Conservation (phyloP, 495 filamentous ascomycete genomes). For the Jackrogersella minutella region DNA sequence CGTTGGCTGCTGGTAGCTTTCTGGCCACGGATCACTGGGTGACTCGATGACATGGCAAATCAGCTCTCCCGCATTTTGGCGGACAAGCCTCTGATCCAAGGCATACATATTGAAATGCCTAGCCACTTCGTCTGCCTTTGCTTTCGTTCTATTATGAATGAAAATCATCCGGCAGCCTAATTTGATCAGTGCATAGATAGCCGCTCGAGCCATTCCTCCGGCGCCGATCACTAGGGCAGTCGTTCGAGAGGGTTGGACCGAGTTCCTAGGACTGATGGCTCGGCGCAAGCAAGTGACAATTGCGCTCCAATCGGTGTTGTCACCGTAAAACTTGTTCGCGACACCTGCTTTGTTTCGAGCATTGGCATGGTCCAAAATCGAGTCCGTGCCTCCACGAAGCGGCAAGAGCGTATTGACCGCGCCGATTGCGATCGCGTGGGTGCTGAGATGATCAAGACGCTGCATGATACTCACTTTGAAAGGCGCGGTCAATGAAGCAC, state of each 20-base stretch:
- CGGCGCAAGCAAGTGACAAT: slow-evolving; percentile 72
- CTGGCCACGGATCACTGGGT: slow-evolving; percentile 70
- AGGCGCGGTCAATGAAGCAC: slow-evolving; percentile 74
- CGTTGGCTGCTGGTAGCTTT: slow-evolving; percentile 69
- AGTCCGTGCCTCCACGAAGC: slow-evolving; percentile 65
- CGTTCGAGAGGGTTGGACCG: slow-evolving; percentile 70
- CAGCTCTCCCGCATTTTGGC: slow-evolving; percentile 55
- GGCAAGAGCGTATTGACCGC: slow-evolving; percentile 86
- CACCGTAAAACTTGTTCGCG: slow-evolving; percentile 75
- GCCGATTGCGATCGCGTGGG: slow-evolving; percentile 80
- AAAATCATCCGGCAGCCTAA: slow-evolving; percentile 83
- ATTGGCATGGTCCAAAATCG: slow-evolving; percentile 70
- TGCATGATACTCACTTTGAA: slow-evolving; percentile 78
- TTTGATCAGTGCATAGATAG: slow-evolving; percentile 80
- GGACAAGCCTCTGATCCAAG: slow-evolving; percentile 44
- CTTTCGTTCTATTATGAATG: slow-evolving; percentile 73
- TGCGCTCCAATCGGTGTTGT: slow-evolving; percentile 87
- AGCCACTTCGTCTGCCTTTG: slow-evolving; percentile 70
- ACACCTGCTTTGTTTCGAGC: slow-evolving; percentile 71
- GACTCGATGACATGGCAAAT: slow-evolving; percentile 69
- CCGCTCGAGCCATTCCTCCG: slow-evolving; percentile 82
- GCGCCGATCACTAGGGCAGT: slow-evolving; percentile 79
- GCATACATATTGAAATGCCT: slow-evolving; percentile 71
- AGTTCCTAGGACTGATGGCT: slow-evolving; percentile 81
- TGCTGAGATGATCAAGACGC: slow-evolving; percentile 71